Conservation (phyloP, 805 yeast genomes). For the Metschnikowia aberdeeniae region DNA sequence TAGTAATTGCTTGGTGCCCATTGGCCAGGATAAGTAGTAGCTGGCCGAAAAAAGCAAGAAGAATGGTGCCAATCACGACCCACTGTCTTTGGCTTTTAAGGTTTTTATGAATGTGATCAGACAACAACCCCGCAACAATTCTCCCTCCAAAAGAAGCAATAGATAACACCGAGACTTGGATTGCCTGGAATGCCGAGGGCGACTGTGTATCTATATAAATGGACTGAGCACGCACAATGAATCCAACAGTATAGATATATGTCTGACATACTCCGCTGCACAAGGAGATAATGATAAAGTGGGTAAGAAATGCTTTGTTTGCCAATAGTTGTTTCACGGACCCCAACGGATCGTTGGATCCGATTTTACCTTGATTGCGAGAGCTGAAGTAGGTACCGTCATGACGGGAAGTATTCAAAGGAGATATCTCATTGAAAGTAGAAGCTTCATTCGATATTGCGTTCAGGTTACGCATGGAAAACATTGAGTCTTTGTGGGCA, state of each 20-base stretch:
- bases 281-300: slow-evolving; percentile 52
- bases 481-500: slow-evolving; percentile 5
- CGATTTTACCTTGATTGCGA: neutral
- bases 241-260: slow-evolving; percentile 72
- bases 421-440: slow-evolving; percentile 7
- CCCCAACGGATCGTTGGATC: neutral
- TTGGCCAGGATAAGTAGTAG: slow-evolving; percentile 28
- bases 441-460: slow-evolving; percentile 11
- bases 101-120: slow-evolving; percentile 54
- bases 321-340: slow-evolving; percentile 14
- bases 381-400: neutral
- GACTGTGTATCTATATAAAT: slow-evolving; percentile 13
- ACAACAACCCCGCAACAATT: slow-evolving; percentile 57
- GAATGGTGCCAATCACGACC: slow-evolving; percentile 49
- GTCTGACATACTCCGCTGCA: slow-evolving; percentile 65
- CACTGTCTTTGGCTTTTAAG: slow-evolving; percentile 58
- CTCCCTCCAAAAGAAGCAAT: slow-evolving; percentile 64
- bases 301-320: slow-evolving; percentile 41
- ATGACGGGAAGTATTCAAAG: neutral
- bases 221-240: slow-evolving; percentile 50
- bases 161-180: slow-evolving; percentile 67
- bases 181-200: slow-evolving; percentile 53
- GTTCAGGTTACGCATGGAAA: slow-evolving; percentile 7
- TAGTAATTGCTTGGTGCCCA: slow-evolving; percentile 17
- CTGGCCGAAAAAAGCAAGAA: slow-evolving; percentile 35